Conservation (phyloP, 2,329 filamentous ascomycete genomes). For the Diaporthe citrichinensis region DNA sequence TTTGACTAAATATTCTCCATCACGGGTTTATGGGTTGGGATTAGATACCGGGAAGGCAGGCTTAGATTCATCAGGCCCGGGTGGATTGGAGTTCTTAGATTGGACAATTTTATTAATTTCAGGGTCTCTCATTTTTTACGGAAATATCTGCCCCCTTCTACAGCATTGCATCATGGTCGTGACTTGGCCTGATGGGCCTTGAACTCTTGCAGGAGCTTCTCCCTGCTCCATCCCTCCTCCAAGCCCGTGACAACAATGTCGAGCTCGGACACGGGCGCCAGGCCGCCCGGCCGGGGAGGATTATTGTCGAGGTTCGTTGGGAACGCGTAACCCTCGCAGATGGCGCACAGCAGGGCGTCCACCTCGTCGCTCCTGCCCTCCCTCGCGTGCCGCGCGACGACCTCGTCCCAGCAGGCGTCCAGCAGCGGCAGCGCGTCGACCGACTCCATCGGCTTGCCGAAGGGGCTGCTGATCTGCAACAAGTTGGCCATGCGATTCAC, state of each 20-base stretch:
- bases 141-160: background rate
- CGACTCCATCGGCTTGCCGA: conserved; percentile 75
- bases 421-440: conserved; percentile 67
- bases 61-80: background rate
- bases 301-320: conserved; percentile 73
- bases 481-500: conserved; percentile 72
- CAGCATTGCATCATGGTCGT: background rate
- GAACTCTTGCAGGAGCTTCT: conserved; percentile 58
- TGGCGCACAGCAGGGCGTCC: conserved; percentile 62
- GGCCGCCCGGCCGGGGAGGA: conserved; percentile 67
- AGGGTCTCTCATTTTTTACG: background rate
- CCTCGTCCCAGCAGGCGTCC: conserved; percentile 58
- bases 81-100: background rate
- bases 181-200: conserved; percentile 39
- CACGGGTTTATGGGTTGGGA: background rate
- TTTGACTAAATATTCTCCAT: conserved; percentile 60
- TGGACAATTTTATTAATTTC: background rate
- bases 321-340: conserved; percentile 73
- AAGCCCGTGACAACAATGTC: conserved; percentile 63
- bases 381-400: conserved; percentile 51
- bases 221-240: conserved; percentile 54
- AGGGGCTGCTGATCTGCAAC: conserved; percentile 72
- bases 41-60: conserved; percentile 6
- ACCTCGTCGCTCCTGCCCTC: conserved; percentile 58
- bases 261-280: conserved; percentile 73